phyloP scores from a whole-genome alignment of 176 grass and related monocot genomes.

The Musa acuminata region DNA sequence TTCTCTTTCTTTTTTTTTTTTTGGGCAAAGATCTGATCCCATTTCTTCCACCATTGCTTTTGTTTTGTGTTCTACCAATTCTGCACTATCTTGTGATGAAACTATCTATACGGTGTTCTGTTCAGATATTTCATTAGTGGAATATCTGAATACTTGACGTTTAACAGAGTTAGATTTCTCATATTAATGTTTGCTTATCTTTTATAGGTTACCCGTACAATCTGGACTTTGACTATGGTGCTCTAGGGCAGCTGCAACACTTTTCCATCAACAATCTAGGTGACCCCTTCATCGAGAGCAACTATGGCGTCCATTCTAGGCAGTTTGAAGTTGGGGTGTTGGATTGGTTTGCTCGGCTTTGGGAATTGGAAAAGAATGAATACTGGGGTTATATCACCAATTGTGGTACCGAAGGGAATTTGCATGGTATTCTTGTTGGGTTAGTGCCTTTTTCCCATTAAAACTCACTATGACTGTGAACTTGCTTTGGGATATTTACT shows the following conservation, averaged over 20 bases:
- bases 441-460: constrained; percentile 21
- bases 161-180: neutral
- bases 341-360: constrained; percentile 84
- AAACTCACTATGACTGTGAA: neutral
- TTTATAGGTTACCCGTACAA: constrained; percentile 80
- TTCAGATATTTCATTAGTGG: constrained; percentile 17
- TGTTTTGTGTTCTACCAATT: constrained; percentile 39
- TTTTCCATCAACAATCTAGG: constrained; percentile 94
- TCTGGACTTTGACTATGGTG: constrained; percentile 84
- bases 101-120: neutral
- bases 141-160: neutral
- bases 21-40: too few relatives aligned
- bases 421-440: constrained; percentile 83
- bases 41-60: too few relatives aligned
- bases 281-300: constrained; percentile 86
- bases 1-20: neutral
- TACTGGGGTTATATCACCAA: constrained; percentile 87
- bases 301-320: constrained; percentile 86
- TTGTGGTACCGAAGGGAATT: constrained; percentile 76
- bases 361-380: constrained; percentile 56
- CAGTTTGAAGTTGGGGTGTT: constrained; percentile 90
- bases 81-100: constrained; percentile 19
- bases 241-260: constrained; percentile 54
- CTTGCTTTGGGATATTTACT: too few relatives aligned
- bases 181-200: neutral